phyloP scores from a whole-genome alignment of 2,329 filamentous ascomycete species.

The Cadophora sp. region DNA sequence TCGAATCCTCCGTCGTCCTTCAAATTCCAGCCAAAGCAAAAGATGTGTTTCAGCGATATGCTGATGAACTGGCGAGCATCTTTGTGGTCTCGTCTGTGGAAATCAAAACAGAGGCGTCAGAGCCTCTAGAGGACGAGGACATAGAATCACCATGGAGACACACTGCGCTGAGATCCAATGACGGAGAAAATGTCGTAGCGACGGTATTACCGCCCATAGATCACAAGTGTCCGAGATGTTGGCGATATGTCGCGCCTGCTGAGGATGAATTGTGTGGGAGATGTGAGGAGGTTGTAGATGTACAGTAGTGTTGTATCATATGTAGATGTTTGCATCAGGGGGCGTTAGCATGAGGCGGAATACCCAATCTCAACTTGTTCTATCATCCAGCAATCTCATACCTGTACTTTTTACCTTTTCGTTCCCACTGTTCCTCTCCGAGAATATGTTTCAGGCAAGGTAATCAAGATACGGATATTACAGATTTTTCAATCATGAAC shows the following conservation, averaged over 20 bases:
- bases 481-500: too few species aligned
- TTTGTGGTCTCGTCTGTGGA: conserved; percentile 74
- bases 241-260: conserved; percentile 78
- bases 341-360: conserved; percentile 20
- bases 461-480: too few species aligned
- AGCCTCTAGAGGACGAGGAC: conserved; percentile 43
- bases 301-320: conserved; percentile 13
- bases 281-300: conserved; percentile 70
- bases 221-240: conserved; percentile 86
- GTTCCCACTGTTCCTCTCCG: background rate
- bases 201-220: conserved; percentile 52
- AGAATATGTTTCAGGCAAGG: background rate
- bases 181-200: conserved; percentile 33
- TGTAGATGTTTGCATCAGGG: conserved; percentile 2
- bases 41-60: conserved; percentile 40
- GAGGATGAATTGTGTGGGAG: conserved; percentile 73
- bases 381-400: background rate
- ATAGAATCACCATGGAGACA: conserved; percentile 54
- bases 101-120: conserved; percentile 43
- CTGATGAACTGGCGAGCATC: conserved; percentile 56
- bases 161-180: conserved; percentile 34
- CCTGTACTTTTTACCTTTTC: background rate
- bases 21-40: conserved; percentile 48
- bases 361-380: conserved; percentile 26
- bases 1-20: conserved; percentile 76